These are phyloP conservation scores for Dioszegia aurantiaca DNA, from an alignment of 768 basidiomycete species.

Conservation along the genomic window DNA sequence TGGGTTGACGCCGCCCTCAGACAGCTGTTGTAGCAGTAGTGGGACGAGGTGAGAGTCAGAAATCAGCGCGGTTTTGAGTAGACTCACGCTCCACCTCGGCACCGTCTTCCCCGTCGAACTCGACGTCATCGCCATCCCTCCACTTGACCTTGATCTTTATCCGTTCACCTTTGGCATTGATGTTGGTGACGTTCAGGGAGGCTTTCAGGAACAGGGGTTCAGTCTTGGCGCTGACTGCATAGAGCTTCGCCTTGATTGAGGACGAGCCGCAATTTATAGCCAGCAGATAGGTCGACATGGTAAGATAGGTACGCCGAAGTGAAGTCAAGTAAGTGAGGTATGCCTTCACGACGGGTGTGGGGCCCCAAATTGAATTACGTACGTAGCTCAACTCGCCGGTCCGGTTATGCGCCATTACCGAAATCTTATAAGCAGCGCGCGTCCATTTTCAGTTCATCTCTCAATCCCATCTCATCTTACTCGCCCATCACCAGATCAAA, in stretches of 20 bases:
- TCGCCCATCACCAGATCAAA: not conserved
- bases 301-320: not conserved
- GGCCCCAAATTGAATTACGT: too few relatives aligned
- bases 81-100: constrained; percentile 46
- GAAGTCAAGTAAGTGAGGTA: too few relatives aligned
- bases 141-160: constrained; percentile 53
- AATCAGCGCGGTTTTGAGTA: constrained; percentile 3
- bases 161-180: constrained; percentile 51
- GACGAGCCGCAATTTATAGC: constrained; percentile 79
- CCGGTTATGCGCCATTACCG: not conserved
- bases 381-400: not conserved
- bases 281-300: constrained; percentile 55
- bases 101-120: constrained; percentile 44
- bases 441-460: too few relatives aligned
- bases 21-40: constrained; percentile 38
- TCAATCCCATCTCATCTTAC: too few relatives aligned
- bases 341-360: too few relatives aligned
- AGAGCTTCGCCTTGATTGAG: constrained; percentile 79
- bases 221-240: constrained; percentile 52
- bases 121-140: constrained; percentile 28
- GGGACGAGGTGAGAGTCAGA: constrained; percentile 47
- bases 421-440: too few relatives aligned
- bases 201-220: too few relatives aligned
- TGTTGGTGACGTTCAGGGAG: constrained; percentile 33
- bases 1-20: constrained; percentile 26